Conservation (phyloP, 164 flowering plant species). For the Vitis cinerea region DNA sequence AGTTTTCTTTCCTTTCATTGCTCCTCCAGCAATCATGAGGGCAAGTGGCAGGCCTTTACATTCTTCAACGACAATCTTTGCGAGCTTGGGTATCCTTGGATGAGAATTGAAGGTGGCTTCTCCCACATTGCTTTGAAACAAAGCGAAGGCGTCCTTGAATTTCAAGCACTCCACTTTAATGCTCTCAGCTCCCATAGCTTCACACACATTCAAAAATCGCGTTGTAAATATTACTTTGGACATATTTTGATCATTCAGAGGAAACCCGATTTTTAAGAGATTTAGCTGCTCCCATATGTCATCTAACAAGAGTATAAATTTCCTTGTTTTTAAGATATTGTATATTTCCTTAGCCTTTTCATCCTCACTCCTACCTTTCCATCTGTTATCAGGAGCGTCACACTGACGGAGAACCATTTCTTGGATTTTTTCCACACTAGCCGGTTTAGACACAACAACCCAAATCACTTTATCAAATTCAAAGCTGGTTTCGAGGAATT, state of each 20-base stretch:
- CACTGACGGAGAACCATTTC: no score
- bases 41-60: constrained; percentile 22
- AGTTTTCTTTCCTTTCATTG: constrained; percentile 15
- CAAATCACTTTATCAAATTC: not conserved
- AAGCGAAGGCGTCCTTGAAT: constrained; percentile 10
- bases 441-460: not conserved
- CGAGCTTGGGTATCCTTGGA: constrained; percentile 7
- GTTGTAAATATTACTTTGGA: constrained; percentile 11
- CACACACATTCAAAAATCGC: constrained; percentile 13
- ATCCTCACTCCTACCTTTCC: not conserved
- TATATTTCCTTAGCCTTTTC: not conserved
- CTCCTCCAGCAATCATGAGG: constrained; percentile 7
- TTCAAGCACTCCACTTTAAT: constrained; percentile 7
- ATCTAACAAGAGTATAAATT: constrained; percentile 10
- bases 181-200: constrained; percentile 11
- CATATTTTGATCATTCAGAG: not conserved
- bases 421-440: not conserved
- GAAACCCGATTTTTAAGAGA: not conserved
- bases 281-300: constrained; percentile 9
- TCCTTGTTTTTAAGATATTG: not conserved
- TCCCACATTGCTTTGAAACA: constrained; percentile 15
- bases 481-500: not conserved
- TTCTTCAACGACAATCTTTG: not conserved
- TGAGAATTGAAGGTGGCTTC: constrained; percentile 9
- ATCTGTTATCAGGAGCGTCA: not conserved